Evolutionary conservation across 768 basidiomycete genomes (phyloP), one percentile per base, ranked within the genome.

Genomic region (Panus rudis): DNA sequence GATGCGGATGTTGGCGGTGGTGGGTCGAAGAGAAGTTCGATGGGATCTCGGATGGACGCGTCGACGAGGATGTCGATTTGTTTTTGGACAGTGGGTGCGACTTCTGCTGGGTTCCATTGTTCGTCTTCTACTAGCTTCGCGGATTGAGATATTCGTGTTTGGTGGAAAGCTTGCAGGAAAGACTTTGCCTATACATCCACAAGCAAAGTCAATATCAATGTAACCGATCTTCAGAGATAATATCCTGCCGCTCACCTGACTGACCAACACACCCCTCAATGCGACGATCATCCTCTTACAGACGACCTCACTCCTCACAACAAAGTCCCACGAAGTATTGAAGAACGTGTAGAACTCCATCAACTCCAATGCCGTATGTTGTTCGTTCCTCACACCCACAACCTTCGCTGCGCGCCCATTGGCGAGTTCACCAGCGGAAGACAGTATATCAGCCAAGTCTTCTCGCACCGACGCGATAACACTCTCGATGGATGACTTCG

Each of bases 51-150:
- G 23, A 96, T 79, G 5, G 94, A 93, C 20, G 82, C 78, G 49
- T 85, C 80, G 14, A 96, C 72, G 39, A 99, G 63, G 7, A 83
- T 66, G 53, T 87, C 75, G 27, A 82, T 73, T n/a, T 78, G 68
- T 38, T 71, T 75, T 63, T 98, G 94, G 21, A 88, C 63, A 4
- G 66, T 50, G 4, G 68, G 56, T 1, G 81, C 66, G 12, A 94
- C 79, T 43, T 96, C 89, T 12, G 78, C 72, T 13, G 86, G 85
- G 45, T 71, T 79, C 96, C 96, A 98, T 47, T 84, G 85, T 58
- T 99, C 96, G 52, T 97, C 92, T 61, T 98, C 92, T 6, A 99
- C 94, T 21, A 90, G 66, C 59, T 85, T 90, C 21, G 94, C 93
- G 3, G 84, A 86, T 43, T 73, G 74, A 3, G 81, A 76, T 33